phyloP scores from a whole-genome alignment of 2,329 filamentous ascomycete genomes.

The Grosmannia penicillata region DNA sequence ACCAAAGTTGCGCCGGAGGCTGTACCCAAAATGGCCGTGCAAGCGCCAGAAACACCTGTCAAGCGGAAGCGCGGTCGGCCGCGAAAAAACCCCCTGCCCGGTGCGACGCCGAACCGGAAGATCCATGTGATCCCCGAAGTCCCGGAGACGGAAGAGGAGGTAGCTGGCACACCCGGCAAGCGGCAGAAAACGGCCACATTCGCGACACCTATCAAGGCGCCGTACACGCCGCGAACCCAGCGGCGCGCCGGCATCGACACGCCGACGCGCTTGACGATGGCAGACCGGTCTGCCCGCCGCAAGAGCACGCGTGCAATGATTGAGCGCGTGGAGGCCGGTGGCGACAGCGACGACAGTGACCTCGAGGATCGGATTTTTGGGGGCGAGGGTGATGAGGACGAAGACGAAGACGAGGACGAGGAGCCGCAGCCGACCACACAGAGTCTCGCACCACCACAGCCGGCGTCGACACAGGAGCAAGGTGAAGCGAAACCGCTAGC shows the following conservation, averaged over 20 bases:
- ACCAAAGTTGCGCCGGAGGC: too few species aligned
- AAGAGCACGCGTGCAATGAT: constrained; percentile 72
- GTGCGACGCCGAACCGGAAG: too few species aligned
- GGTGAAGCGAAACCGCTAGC: constrained; percentile 14
- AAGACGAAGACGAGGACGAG: constrained; percentile 21
- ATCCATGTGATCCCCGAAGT: too few species aligned
- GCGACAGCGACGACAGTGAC: constrained; percentile 53
- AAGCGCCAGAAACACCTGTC: not conserved
- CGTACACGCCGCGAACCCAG: constrained; percentile 22
- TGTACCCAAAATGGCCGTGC: too few species aligned
- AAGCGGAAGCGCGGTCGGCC: constrained; percentile 1
- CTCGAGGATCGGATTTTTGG: constrained; percentile 55
- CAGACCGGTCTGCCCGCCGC: constrained; percentile 71
- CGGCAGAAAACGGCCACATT: constrained; percentile 10
- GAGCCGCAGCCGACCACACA: constrained; percentile 42
- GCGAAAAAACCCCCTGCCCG: too few species aligned
- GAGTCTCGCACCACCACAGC: too few species aligned
- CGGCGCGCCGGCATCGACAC: constrained; percentile 23
- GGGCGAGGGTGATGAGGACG: constrained; percentile 32
- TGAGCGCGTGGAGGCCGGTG: constrained; percentile 50
- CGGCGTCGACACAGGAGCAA: constrained; percentile 13
- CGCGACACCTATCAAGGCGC: constrained; percentile 19
- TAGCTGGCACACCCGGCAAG: constrained; percentile 13
- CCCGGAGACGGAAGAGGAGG: not conserved
- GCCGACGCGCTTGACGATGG: constrained; percentile 49